Percentiles rank a stretch among this genome's conserved stretches.
Conservation (phyloP, 257 asterid species). For the Solanum sejunctum region DNA sequence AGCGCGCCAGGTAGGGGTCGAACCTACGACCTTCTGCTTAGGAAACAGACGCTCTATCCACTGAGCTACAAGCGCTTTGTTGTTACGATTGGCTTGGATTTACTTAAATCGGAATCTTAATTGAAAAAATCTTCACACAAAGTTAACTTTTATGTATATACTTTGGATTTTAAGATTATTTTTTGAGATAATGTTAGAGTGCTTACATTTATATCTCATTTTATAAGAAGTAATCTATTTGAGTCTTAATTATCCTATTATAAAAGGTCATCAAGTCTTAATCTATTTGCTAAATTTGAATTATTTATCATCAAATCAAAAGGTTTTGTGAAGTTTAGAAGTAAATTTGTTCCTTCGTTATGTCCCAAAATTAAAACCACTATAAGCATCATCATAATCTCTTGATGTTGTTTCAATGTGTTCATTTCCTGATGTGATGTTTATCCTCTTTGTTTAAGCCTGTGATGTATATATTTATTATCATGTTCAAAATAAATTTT, state of each 20-base stretch:
- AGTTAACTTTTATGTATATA: neutral
- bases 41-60: conserved; percentile 99
- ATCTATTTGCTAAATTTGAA: neutral
- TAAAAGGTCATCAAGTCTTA: neutral
- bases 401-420: neutral
- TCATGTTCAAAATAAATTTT: neutral
- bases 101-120: rapidly evolving
- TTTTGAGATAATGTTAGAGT: neutral
- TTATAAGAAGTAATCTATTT: neutral
- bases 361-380: neutral
- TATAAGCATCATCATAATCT: neutral
- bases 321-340: neutral
- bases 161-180: neutral
- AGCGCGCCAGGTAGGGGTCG: conserved; percentile 93
- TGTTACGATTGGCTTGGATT: too few relatives aligned
- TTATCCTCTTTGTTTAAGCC: neutral
- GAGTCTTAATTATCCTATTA: neutral
- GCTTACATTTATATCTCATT: neutral
- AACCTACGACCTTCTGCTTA: conserved; percentile 97
- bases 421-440: neutral
- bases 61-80: conserved; percentile 90
- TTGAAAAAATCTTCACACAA: neutral
- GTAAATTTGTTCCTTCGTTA: neutral
- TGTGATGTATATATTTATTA: neutral
- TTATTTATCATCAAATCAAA: neutral